Evolutionary conservation across 169 alveolate genomes (phyloP), one percentile per base, ranked within the genome.

Genomic region (Cryptosporidium ubiquitum): DNA sequence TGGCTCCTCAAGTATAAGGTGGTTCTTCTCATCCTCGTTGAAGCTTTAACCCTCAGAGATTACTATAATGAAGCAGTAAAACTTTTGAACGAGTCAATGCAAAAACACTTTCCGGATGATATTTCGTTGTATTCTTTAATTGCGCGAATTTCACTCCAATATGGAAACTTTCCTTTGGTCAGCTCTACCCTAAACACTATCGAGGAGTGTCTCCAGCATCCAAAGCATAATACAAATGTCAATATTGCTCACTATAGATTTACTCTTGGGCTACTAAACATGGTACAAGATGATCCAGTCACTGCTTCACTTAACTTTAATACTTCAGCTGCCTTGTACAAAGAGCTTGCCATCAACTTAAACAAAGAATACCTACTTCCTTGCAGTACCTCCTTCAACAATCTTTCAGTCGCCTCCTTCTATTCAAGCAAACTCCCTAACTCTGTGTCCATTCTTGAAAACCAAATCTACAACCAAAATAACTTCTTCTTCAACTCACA

Each of bases 191-290:
- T 64, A 9, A 79, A 60, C n/a, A 79, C 20, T 9, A 79, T 79
- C 16, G 79, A 79, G 58, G 89, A 61, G 23, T 18, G 33, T 9
- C 57, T 79, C 42, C 68, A 58, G n/a, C 75, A 64, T 37, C 79
- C 58, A 16, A 60, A 37, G 26, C 42, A 42, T 31, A 79, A 79
- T 12, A 58, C 47, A 31, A 40, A 58, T n/a, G 68, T 79, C 3
- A 79, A 79, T 47, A 79, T 79, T n/a, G 89, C 89, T 60, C 73
- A 58, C 47, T 64, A 79, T 49, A 79, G 89, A 79, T 79, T 79
- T n/a, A 79, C 73, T 79, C 75, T 61, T 79, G 89, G 89, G 18
- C 75, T 79, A 37, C 26, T 79, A 29, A 79, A 79, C 52, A 61
- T 79, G 75, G 68, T 52, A 18, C 89, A 79, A n/a, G 89, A 79